phyloP scores from a whole-genome alignment of 192 early-diverging fungal species.

The Umbelopsis isabellina region DNA sequence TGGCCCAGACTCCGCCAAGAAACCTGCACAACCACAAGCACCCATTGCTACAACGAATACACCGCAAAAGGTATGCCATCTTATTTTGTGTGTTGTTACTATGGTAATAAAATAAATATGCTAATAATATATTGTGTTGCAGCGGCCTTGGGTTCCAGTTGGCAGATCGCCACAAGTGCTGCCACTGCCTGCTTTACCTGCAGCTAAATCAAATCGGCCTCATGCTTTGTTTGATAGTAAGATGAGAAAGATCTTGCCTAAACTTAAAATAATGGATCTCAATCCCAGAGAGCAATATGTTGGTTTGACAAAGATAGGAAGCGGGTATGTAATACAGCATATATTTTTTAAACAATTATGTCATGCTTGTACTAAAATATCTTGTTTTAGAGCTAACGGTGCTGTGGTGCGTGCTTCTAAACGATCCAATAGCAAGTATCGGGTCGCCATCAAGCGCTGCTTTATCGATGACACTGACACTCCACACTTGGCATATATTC shows the following conservation, averaged over 20 bases:
- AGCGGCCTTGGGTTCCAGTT: slow-evolving; percentile 39
- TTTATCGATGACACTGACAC: slow-evolving; percentile 46
- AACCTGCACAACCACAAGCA: slow-evolving; percentile 9
- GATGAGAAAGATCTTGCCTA: slow-evolving; percentile 35
- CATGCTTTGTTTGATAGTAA: slow-evolving; percentile 41
- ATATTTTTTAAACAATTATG: neutral
- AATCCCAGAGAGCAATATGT: slow-evolving; percentile 35
- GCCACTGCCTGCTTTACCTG: slow-evolving; percentile 32
- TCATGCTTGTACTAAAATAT: slow-evolving; percentile 7
- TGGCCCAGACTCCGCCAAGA: slow-evolving; percentile 5
- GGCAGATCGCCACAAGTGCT: slow-evolving; percentile 31
- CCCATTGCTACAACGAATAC: neutral
- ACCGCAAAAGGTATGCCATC: neutral
- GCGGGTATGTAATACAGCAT: slow-evolving; percentile 21
- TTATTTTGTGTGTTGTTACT: no score
- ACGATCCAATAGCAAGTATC: slow-evolving; percentile 27
- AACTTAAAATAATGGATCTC: slow-evolving; percentile 31
- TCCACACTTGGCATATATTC: slow-evolving; percentile 42
- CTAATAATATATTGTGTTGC: no score
- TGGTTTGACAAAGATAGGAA: slow-evolving; percentile 34
- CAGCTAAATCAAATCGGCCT: slow-evolving; percentile 23
- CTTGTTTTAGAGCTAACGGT: slow-evolving; percentile 33
- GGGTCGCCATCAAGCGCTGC: slow-evolving; percentile 46
- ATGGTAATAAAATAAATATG: no score
- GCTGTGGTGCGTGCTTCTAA: slow-evolving; percentile 40